phyloP scores from a whole-genome alignment of 257 asterid species.

The Petunia secreta region DNA sequence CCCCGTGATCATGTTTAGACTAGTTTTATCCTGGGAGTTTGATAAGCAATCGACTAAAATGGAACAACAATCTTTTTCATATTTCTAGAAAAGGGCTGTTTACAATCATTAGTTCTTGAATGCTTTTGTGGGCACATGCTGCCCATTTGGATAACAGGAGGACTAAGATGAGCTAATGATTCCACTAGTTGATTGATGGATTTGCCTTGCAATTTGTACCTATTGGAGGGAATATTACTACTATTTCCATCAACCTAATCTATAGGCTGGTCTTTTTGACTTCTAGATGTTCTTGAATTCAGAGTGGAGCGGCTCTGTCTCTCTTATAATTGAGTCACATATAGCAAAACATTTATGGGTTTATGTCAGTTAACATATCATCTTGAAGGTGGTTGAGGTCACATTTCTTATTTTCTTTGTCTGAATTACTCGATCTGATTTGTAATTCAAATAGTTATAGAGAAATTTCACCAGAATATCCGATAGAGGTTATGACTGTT shows the following conservation, averaged over 20 bases:
- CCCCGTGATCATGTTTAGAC: neutral
- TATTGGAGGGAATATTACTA: conserved; percentile 3
- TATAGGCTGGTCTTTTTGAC: conserved; percentile 15
- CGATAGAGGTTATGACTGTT: neutral
- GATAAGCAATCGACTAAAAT: neutral
- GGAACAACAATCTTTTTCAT: conserved; percentile 1
- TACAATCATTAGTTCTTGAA: conserved; percentile 13
- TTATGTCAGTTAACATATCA: neutral
- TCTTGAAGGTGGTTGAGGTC: neutral
- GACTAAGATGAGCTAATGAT: conserved; percentile 25
- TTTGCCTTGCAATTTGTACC: conserved; percentile 27
- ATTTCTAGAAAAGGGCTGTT: neutral
- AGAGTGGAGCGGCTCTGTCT: conserved; percentile 7
- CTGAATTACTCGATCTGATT: neutral
- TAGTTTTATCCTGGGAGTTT: neutral
- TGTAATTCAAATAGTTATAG: neutral
- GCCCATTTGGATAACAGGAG: conserved; percentile 20
- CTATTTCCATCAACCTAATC: neutral
- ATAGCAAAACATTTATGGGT: neutral
- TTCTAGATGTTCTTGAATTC: conserved; percentile 20
- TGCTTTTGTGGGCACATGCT: conserved; percentile 24
- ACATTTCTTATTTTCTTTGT: neutral
- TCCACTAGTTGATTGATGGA: conserved; percentile 26
- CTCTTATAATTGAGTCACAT: conserved; percentile 2
- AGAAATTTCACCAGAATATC: too few species aligned